Evolutionary conservation across 768 basidiomycete species (phyloP).

Genomic region (Tricholoma hemisulphureum): DNA sequence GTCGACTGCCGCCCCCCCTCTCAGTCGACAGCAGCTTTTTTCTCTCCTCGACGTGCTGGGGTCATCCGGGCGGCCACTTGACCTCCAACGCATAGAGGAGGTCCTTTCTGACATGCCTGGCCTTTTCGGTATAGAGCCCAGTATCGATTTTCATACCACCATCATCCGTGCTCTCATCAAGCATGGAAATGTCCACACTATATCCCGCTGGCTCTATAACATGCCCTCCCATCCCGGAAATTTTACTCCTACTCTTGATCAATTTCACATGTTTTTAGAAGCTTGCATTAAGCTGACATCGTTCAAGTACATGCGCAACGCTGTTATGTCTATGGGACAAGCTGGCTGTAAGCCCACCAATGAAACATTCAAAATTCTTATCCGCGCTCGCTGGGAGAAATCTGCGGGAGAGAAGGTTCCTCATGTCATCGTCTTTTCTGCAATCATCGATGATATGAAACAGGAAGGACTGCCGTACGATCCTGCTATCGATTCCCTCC

Average conservation of each 20-base stretch:
- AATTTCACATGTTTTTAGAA: constrained; percentile 56
- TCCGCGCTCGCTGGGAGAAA: constrained; percentile 40
- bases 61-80: constrained; percentile 48
- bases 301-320: constrained; percentile 34
- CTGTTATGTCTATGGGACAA: constrained; percentile 35
- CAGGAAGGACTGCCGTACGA: constrained; percentile 43
- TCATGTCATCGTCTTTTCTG: constrained; percentile 33
- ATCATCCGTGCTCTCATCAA: constrained; percentile 50
- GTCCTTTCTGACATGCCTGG: constrained; percentile 49
- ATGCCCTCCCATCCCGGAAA: constrained; percentile 52
- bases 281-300: constrained; percentile 31
- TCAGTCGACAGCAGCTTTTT: constrained; percentile 34
- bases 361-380: constrained; percentile 48
- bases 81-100: constrained; percentile 53
- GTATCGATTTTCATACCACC: constrained; percentile 45
- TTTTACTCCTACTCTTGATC: constrained; percentile 45
- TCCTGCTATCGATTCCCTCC: constrained; percentile 36
- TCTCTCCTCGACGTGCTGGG: constrained; percentile 46
- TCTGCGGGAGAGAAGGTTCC: constrained; percentile 28
- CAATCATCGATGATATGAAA: constrained; percentile 48
- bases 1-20: constrained; percentile 20
- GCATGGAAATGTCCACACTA: constrained; percentile 41
- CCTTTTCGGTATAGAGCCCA: constrained; percentile 46
- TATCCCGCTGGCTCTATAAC: constrained; percentile 49
- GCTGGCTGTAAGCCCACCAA: constrained; percentile 43